Percentiles rank a stretch among this genome's conserved stretches.
phyloP scores from a whole-genome alignment of 495 filamentous ascomycete genomes.

The Aspergillus nidulans region DNA sequence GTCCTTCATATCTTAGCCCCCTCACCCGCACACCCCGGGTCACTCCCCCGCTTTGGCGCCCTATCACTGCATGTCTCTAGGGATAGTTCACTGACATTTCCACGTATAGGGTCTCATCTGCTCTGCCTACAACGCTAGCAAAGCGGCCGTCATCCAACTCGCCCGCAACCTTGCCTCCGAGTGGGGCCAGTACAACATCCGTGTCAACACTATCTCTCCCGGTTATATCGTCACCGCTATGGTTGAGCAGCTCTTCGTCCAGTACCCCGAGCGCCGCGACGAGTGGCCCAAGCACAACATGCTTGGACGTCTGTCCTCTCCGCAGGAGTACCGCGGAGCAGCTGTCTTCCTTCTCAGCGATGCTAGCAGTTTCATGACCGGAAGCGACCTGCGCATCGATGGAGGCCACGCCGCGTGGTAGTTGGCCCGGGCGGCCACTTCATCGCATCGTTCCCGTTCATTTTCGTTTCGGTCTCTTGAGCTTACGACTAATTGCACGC shows the following conservation, averaged over 20 bases:
- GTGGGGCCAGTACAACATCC: slow-evolving; percentile 83
- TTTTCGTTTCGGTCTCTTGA: background rate
- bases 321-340: slow-evolving; percentile 75
- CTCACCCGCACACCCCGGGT: background rate
- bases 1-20: slow-evolving; percentile 18
- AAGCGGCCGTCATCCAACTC: slow-evolving; percentile 82
- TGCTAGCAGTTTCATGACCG: slow-evolving; percentile 85
- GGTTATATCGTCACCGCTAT: slow-evolving; percentile 94
- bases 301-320: slow-evolving; percentile 73
- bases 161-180: slow-evolving; percentile 79
- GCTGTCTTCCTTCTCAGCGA: slow-evolving; percentile 83
- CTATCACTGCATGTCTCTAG: background rate
- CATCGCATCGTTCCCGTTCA: background rate
- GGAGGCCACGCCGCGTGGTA: slow-evolving; percentile 81
- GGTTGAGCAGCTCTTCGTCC: slow-evolving; percentile 73
- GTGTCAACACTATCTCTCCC: slow-evolving; percentile 91
- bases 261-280: slow-evolving; percentile 67
- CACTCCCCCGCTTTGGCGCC: background rate
- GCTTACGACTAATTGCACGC: background rate
- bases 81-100: background rate
- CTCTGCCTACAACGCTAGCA: slow-evolving; percentile 87
- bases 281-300: slow-evolving; percentile 88
- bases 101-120: slow-evolving; percentile 57
- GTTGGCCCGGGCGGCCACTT: background rate
- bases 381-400: slow-evolving; percentile 73